These are phyloP conservation scores for Globisporangium irregulare DNA, from an alignment of 352 stramenopile species.

Conservation along the genomic window DNA sequence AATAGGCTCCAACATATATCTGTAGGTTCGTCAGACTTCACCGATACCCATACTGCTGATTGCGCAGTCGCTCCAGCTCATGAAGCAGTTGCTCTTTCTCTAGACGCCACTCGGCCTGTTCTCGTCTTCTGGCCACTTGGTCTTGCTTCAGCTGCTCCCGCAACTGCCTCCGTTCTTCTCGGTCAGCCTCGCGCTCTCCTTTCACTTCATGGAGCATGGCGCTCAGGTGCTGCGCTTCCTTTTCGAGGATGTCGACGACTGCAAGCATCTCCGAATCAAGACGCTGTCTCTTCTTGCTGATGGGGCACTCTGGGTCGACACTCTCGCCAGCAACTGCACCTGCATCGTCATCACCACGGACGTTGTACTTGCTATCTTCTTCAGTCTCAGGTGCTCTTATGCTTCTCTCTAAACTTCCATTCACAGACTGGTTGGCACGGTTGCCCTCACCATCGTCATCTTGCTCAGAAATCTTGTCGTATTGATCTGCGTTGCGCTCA, in stretches of 20 bases:
- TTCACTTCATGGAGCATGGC: neutral
- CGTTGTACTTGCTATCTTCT: neutral
- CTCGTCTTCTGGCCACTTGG: slow-evolving; percentile 1
- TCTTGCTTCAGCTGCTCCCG: slow-evolving; percentile 6
- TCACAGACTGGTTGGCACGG: neutral
- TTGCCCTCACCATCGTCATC: neutral
- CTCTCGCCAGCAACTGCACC: neutral
- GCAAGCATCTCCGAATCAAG: neutral
- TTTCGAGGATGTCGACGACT: neutral
- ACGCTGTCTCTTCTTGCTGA: neutral
- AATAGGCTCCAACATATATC: too few species aligned
- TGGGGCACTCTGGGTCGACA: neutral
- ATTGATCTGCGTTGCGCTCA: neutral
- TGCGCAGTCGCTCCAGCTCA: neutral
- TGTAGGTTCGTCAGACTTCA: neutral
- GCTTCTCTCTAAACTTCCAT: neutral
- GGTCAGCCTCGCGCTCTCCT: slow-evolving; percentile 1
- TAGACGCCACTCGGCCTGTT: neutral
- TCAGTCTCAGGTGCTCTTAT: neutral
- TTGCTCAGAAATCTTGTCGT: neutral
- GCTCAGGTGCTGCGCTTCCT: neutral
- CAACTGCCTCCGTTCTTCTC: neutral
- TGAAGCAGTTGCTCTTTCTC: slow-evolving; percentile 5
- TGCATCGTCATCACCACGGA: neutral
- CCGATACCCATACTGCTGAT: neutral